These are phyloP conservation scores for Sordariomycetes sp. DNA, from an alignment of 2,329 filamentous ascomycete species.

Conservation along the genomic window DNA sequence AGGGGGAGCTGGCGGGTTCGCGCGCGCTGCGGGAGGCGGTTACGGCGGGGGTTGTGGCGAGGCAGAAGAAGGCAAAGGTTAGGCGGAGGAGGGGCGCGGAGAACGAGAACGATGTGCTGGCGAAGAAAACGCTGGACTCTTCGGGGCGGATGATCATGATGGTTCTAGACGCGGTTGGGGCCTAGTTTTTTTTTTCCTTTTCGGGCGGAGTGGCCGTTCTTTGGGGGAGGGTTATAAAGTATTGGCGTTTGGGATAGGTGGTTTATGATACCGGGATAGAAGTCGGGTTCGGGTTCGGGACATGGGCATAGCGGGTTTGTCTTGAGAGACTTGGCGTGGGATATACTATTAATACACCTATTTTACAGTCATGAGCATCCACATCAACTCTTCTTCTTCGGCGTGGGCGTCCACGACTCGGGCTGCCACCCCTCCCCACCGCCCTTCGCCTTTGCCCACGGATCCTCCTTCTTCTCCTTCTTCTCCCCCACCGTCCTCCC, in stretches of 20 bases:
- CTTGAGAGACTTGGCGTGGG: background rate
- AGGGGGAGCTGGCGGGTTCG: background rate
- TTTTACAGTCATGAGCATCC: background rate
- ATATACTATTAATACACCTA: slow-evolving; percentile 3
- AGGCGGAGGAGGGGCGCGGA: slow-evolving; percentile 20
- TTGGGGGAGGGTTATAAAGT: background rate
- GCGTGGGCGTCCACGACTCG: slow-evolving; percentile 45
- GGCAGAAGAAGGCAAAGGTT: slow-evolving; percentile 33
- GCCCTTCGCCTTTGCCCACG: slow-evolving; percentile 45
- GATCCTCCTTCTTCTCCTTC: slow-evolving; percentile 26
- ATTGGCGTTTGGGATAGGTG: background rate
- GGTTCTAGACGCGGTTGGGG: slow-evolving; percentile 23
- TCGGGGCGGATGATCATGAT: slow-evolving; percentile 31
- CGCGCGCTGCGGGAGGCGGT: slow-evolving; percentile 24
- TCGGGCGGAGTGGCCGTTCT: background rate
- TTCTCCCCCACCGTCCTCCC: slow-evolving; percentile 4
- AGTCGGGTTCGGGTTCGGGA: background rate
- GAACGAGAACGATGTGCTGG: slow-evolving; percentile 26
- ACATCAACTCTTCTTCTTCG: slow-evolving; percentile 14
- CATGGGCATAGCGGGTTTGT: background rate
- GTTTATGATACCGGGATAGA: background rate
- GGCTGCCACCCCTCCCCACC: slow-evolving; percentile 61
- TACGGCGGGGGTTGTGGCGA: slow-evolving; percentile 34
- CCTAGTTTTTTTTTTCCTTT: background rate
- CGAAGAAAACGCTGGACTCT: slow-evolving; percentile 28